These are phyloP conservation scores for Chrysanthemum lavandulifolium DNA, from an alignment of 129 eudicot species.

Conservation along the genomic window DNA sequence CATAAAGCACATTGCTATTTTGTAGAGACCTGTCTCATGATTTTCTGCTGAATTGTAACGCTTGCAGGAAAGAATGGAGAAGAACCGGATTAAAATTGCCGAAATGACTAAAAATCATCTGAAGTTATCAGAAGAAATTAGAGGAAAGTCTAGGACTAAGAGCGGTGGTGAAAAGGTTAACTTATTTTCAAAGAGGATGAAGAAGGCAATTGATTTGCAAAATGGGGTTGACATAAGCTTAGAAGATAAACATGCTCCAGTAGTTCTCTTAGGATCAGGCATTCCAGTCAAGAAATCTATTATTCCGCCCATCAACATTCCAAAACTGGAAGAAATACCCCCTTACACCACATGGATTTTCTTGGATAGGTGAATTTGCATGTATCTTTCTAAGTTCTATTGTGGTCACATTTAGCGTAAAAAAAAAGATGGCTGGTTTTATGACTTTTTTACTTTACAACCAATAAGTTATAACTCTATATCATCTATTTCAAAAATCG, in stretches of 20 bases:
- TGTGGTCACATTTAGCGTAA: background rate
- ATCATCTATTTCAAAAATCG: too few relatives aligned
- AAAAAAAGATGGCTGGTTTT: too few relatives aligned
- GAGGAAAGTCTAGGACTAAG: slow-evolving; percentile 26
- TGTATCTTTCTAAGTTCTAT: background rate
- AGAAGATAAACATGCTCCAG: slow-evolving; percentile 55
- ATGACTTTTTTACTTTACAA: too few relatives aligned
- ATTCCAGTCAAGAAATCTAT: slow-evolving; percentile 54
- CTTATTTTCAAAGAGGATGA: slow-evolving; percentile 51
- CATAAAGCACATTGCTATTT: background rate
- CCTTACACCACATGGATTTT: slow-evolving; percentile 71
- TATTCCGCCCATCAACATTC: slow-evolving; percentile 54
- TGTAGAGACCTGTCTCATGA: slow-evolving; percentile 4
- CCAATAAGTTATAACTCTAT: too few relatives aligned
- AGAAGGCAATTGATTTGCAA: slow-evolving; percentile 59
- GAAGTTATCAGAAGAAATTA: slow-evolving; percentile 43
- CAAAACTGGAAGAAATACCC: slow-evolving; percentile 51
- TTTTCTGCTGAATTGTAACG: slow-evolving; percentile 18
- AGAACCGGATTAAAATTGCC: slow-evolving; percentile 40
- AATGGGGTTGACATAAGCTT: slow-evolving; percentile 44
- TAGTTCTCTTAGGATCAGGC: slow-evolving; percentile 55
- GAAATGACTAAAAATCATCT: slow-evolving; percentile 36
- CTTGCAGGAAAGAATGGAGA: slow-evolving; percentile 43
- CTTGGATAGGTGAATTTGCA: slow-evolving; percentile 52
- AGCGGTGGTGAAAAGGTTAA: slow-evolving; percentile 27